Evolutionary conservation across 805 yeast genomes (phyloP).

Genomic region (Hemisphaericaspora nanyangensis): DNA sequence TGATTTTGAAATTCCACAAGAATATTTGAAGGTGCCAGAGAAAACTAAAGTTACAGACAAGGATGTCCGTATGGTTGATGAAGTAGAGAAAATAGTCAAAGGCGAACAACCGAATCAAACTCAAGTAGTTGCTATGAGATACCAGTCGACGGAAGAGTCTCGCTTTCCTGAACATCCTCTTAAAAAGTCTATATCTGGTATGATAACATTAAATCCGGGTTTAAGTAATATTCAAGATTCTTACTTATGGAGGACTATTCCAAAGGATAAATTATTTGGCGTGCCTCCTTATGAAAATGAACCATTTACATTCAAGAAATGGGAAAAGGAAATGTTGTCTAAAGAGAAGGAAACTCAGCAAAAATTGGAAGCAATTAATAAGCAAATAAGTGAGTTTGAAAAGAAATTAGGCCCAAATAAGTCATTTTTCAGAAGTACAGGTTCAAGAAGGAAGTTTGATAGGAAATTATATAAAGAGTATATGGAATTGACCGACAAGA

Average conservation of each 20-base stretch:
- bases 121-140: background rate
- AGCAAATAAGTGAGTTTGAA: slow-evolving; percentile 21
- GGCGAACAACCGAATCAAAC: background rate
- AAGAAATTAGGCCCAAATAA: slow-evolving; percentile 16
- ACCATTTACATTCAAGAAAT: slow-evolving; percentile 27
- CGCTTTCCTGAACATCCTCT: slow-evolving; percentile 32
- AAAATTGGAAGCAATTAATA: slow-evolving; percentile 15
- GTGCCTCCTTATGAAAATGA: slow-evolving; percentile 30
- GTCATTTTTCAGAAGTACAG: slow-evolving; percentile 19
- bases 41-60: slow-evolving; percentile 18
- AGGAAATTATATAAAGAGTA: slow-evolving; percentile 31
- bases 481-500: slow-evolving; percentile 24
- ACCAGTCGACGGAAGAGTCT: background rate
- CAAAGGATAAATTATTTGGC: slow-evolving; percentile 31
- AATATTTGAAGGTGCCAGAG: slow-evolving; percentile 16
- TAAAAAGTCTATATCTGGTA: slow-evolving; percentile 36
- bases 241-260: slow-evolving; percentile 37
- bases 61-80: slow-evolving; percentile 24
- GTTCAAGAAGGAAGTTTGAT: slow-evolving; percentile 32
- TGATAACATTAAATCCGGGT: slow-evolving; percentile 32
- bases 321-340: slow-evolving; percentile 29
- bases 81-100: slow-evolving; percentile 18
- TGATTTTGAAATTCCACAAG: slow-evolving; percentile 26
- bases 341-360: slow-evolving; percentile 13
- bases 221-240: slow-evolving; percentile 36